Conservation (phyloP, 2,329 filamentous ascomycete genomes). For the Xylariaceae sp. region DNA sequence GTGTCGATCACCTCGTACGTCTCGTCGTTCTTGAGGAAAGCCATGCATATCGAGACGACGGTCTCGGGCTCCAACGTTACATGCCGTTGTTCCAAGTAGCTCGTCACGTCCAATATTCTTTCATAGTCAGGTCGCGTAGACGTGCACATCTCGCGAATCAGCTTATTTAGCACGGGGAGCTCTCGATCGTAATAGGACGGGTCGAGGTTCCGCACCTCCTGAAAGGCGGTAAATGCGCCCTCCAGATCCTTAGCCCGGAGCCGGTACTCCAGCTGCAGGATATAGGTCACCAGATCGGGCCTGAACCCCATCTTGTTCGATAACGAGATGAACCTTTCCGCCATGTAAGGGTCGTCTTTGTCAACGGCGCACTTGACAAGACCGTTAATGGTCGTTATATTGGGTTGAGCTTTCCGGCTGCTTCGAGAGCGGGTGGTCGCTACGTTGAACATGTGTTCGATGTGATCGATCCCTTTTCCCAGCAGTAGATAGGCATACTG, state of each 20-base stretch:
- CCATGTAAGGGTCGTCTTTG: conserved; percentile 63
- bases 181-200: conserved; percentile 52
- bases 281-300: conserved; percentile 63
- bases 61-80: conserved; percentile 68
- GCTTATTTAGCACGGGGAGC: conserved; percentile 60
- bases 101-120: conserved; percentile 65
- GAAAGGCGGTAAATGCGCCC: conserved; percentile 62
- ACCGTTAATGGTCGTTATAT: conserved; percentile 68
- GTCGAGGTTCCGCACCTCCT: conserved; percentile 52
- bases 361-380: conserved; percentile 68
- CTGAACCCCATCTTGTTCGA: conserved; percentile 59
- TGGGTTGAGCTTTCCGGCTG: conserved; percentile 47
- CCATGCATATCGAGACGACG: conserved; percentile 63
- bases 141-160: conserved; percentile 63
- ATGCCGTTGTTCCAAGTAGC: conserved; percentile 65
- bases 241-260: conserved; percentile 67
- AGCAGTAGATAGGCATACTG: conserved; percentile 67
- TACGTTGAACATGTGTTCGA: conserved; percentile 65
- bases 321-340: conserved; percentile 66
- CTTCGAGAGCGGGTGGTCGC: conserved; percentile 50
- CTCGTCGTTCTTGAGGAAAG: conserved; percentile 72
- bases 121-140: conserved; percentile 59
- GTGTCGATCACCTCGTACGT: conserved; percentile 75
- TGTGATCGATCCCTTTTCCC: conserved; percentile 65
- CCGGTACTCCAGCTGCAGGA: conserved; percentile 71